A percentile compares a stretch with the other conserved stretches of the same genome.
Evolutionary conservation across 495 filamentous ascomycete species (phyloP).

Genomic region (Talaromyces thailandensis): DNA sequence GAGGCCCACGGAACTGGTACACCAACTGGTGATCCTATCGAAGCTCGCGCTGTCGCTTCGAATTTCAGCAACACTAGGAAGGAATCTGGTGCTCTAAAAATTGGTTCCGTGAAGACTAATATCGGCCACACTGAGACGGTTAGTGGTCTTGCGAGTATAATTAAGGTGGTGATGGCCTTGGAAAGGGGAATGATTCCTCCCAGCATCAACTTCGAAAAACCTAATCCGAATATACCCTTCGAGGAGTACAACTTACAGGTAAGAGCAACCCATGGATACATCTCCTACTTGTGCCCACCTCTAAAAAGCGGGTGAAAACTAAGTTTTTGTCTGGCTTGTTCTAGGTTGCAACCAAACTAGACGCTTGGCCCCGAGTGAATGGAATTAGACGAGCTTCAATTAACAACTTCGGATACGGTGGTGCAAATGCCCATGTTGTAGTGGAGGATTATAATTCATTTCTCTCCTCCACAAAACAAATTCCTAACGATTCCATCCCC

Average conservation of each 20-base stretch:
- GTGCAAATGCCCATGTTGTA: conserved; percentile 39
- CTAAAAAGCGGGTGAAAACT: too few relatives aligned
- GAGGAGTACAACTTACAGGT: conserved; percentile 11
- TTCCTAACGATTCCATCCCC: neutral
- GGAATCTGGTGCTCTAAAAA: conserved; percentile 9
- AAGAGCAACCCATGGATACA: too few relatives aligned
- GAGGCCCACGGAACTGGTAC: conserved; percentile 43
- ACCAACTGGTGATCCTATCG: conserved; percentile 13
- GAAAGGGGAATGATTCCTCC: conserved; percentile 35
- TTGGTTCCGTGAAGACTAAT: conserved; percentile 39
- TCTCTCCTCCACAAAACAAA: neutral
- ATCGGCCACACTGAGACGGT: conserved; percentile 45
- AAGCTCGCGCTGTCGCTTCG: neutral
- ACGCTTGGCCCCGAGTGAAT: conserved; percentile 8
- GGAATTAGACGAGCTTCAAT: conserved; percentile 37
- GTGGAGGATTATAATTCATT: neutral
- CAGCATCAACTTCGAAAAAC: conserved; percentile 18
- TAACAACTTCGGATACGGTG: conserved; percentile 59
- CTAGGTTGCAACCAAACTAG: conserved; percentile 15
- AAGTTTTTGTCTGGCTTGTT: neutral
- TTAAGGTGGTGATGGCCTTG: conserved; percentile 49
- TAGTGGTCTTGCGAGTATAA: conserved; percentile 43
- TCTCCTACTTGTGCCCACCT: too few relatives aligned
- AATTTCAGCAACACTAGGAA: conserved; percentile 27
- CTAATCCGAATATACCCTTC: conserved; percentile 31